Base-by-base conservation (phyloP, 169 alveolate genomes). In the Condylostoma magnum region DNA sequence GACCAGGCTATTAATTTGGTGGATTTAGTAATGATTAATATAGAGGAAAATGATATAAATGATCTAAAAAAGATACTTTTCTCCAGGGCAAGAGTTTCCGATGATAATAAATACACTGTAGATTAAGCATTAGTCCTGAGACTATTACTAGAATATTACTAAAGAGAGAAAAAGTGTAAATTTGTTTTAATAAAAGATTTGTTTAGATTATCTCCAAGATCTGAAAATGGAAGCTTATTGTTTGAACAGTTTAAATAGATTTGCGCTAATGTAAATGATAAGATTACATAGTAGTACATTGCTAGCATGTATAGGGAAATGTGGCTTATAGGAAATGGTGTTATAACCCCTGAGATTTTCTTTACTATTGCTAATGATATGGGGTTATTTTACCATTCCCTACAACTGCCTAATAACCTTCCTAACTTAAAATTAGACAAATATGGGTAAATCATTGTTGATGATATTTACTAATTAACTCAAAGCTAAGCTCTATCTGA, bases 11-110 rank as follows among this genome's bases (percentile, higher is more conserved):
- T 46, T 2, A 28, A 53, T 20, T n/a, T 76, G 31, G 55, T 76
- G 6, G 83, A 76, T 48, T 20, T 27, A 4, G 74, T 76, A 18
- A 37, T 76, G 71, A 22, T 27, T 22, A 76, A 34, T 34, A 8
- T 66, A n/a, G 12, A 12, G 27, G 28, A 15, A 0, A 41, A 47
- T 1, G 75, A 66, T 12, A 15, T 37, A 43, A 6, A 8, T 22
- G 58, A 66, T 2, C n/a, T 66, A n/a, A 66, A 66, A 30, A 15
- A n/a, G 12, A 25, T 27, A 4, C 15, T 66, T 0, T 31, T 38
- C 18, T 28, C 58, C 22, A 41, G 25, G 15, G 8, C 75, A 0
- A 66, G 30, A 47, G 25, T 6, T 10, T n/a, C 18, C 6, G 28
- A 36, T 10, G 38, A 41, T 10, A 41, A 47, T 1, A 36, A 22